phyloP scores from a whole-genome alignment of 306 rosid genomes.

The Sophora flavescens region DNA sequence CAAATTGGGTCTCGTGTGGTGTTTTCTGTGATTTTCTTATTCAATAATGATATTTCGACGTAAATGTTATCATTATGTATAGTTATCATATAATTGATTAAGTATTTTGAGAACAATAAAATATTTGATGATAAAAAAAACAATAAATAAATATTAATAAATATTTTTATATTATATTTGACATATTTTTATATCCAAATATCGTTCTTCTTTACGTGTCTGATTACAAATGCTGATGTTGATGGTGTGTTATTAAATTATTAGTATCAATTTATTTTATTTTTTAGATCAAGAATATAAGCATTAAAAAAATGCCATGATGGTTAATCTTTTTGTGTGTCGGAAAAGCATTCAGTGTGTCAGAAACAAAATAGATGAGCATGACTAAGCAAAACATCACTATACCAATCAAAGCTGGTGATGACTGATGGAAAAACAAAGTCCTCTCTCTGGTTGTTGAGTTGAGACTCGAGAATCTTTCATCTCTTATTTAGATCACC shows the following conservation, averaged over 20 bases:
- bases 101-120: no score
- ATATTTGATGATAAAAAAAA: no score
- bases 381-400: conserved; percentile 53
- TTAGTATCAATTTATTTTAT: neutral
- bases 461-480: conserved; percentile 9
- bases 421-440: conserved; percentile 19
- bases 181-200: no score
- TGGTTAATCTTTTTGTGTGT: conserved; percentile 56
- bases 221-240: neutral
- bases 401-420: conserved; percentile 41
- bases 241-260: conserved; percentile 19
- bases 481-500: conserved; percentile 14
- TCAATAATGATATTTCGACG: no score
- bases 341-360: conserved; percentile 56
- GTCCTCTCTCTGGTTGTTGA: neutral
- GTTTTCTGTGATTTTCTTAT: conserved; percentile 22
- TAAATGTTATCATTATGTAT: no score
- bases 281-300: neutral
- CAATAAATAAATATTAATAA: no score
- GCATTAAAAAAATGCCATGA: conserved; percentile 39
- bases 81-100: no score
- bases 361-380: conserved; percentile 46
- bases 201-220: no score
- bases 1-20: neutral
- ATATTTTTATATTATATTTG: no score